Base-by-base conservation (phyloP, 371 early-diverging fungal species). In the Quaeritorhiza haematococci region DNA sequence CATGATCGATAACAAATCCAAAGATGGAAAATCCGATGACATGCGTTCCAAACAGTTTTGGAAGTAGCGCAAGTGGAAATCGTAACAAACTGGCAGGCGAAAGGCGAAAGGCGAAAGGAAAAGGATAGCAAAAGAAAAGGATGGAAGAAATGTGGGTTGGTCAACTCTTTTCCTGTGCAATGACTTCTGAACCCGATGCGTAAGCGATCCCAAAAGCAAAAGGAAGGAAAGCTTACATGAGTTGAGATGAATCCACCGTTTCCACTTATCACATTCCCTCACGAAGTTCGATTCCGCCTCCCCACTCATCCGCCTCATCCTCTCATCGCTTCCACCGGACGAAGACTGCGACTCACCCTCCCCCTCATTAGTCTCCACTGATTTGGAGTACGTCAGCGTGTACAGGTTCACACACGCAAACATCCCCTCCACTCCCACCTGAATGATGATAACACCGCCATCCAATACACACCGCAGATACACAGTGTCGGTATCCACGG, bases 351-450 rank as follows among this genome's bases (percentile, higher is more conserved):
- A n/a, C n/a, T n/a, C n/a, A n/a, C n/a, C n/a, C n/a, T n/a, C 15
- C 30, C 19, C 10, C 38, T 57, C n/a, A 79, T 72, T 5, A 84
- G 83, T 64, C 82, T 84, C 0, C 82, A 74, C 23, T 83, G 79
- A 53, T 84, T n/a, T n/a, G n/a, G n/a, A n/a, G n/a, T n/a, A n/a
- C 82, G n/a, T n/a, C 19, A 91, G 59, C 0, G 86, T 87, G 56
- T 88, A 91, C 17, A 89, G 54, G 1, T 87, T 88, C 0, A 88
- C 83, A 55, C 82, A 84, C 1, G 83, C 83, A 73, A 85, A 88
- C 30, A 75, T 73, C 13, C 80, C 84, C 19, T 88, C 84, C 3
- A 89, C 67, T 27, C 86, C 73, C 15, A 85, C 80, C 62, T 91
- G 88, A 23, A 86, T 82, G 73, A 91, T 80, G 35, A 91, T 75